Evolutionary conservation across 345 rosid species (phyloP), one percentile per base, ranked within the genome.

Genomic region (Arabidopsis thaliana): DNA sequence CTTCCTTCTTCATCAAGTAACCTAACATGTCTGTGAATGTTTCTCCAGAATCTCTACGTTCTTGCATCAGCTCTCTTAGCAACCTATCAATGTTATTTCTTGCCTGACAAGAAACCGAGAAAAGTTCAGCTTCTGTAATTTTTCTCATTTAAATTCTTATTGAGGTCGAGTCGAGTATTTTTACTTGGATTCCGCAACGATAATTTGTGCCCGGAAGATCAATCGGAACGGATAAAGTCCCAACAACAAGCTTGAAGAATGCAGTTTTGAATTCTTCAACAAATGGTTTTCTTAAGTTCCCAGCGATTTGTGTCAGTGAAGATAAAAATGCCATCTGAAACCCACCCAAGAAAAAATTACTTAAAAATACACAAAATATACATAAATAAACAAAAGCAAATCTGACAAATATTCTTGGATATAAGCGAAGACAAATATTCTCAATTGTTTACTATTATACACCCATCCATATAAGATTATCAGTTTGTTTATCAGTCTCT

Each of bases 171-270:
- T 28, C 7, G 24, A 71, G 16, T 32, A 2, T 56, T 64, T 64
- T 30, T 81, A 87, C 97, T 91, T 86, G 91, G 64, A 87, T 63
- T 13, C 97, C 97, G 1, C 81, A 83, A 7, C 79, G 82, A 65
- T 93, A 93, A 65, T 84, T 85, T 14, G 97, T 88, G 59, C 96
- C 94, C 0, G 97, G 97, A 25, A 91, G 79, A 76, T 88, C 80
- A 11, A 89, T 84, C 1, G 97, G 97, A 71, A 93, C 76, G 3
- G 98, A 91, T 33, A 93, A 33, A 11, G 98, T 86, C 49, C 98
- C 98, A n/a, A 85, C 38, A 14, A 85, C 84, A 41, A 93, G 83
- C 82, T 88, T 87, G 78, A 84, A 86, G 67, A 89, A 91, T 74
- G 82, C 96, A 36, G 67, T 79, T 81, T 75, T 85, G 77, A 89